phyloP scores from a whole-genome alignment of 805 yeast species.

The Yarrowia yakushimensis region DNA sequence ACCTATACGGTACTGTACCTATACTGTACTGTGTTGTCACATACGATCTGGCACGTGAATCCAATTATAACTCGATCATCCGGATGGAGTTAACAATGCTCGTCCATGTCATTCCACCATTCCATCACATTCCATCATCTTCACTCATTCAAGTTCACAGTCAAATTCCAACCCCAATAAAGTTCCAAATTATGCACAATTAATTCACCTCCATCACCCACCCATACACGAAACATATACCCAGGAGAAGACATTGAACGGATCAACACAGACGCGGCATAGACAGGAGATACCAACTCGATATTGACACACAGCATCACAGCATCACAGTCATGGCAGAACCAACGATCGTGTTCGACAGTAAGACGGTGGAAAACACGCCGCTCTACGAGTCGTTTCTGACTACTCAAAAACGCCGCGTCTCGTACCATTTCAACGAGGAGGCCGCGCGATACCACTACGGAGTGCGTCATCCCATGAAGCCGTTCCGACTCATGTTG shows the following conservation, averaged over 20 bases:
- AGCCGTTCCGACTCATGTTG: slow-evolving; percentile 88
- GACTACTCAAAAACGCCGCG: slow-evolving; percentile 41
- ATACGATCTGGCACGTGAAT: too few species aligned
- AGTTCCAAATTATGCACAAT: not conserved
- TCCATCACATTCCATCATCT: not conserved
- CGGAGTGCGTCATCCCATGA: slow-evolving; percentile 97
- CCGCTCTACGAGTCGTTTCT: slow-evolving; percentile 49
- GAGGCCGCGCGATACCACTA: slow-evolving; percentile 78
- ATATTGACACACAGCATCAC: not conserved
- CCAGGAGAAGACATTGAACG: not conserved
- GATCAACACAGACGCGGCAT: not conserved
- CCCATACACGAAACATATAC: not conserved
- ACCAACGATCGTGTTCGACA: slow-evolving; percentile 44
- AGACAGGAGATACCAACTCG: not conserved
- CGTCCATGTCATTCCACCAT: too few species aligned
- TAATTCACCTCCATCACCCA: slow-evolving; percentile 16
- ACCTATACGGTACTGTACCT: too few species aligned
- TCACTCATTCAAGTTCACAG: not conserved
- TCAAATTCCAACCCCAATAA: not conserved
- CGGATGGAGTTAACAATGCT: too few species aligned
- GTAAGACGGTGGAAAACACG: slow-evolving; percentile 41
- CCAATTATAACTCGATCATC: too few species aligned
- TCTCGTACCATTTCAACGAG: slow-evolving; percentile 85
- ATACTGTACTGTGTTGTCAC: too few species aligned
- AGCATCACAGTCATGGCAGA: slow-evolving; percentile 23